phyloP scores from a whole-genome alignment of 148 eudicot species.

The Agrostemma githago region DNA sequence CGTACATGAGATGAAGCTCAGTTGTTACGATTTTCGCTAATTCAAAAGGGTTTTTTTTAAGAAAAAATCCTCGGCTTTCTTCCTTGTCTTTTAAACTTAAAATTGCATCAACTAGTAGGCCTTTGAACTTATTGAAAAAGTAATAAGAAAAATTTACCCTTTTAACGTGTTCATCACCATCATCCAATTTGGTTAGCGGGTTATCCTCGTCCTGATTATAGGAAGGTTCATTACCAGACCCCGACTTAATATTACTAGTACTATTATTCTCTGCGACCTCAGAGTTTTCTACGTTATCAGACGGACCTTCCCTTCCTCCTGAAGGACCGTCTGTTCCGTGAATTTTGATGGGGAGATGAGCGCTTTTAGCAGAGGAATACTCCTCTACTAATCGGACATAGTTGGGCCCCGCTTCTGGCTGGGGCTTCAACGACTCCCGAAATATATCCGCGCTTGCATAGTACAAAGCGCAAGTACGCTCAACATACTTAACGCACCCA shows the following conservation, averaged over 20 bases:
- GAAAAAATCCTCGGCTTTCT: slow-evolving; percentile 25
- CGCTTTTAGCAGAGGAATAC: slow-evolving; percentile 6
- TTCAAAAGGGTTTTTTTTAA: not conserved
- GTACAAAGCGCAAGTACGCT: slow-evolving; percentile 18
- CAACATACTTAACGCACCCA: slow-evolving; percentile 7
- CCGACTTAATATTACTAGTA: not conserved
- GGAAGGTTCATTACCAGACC: not conserved
- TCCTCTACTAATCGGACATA: slow-evolving; percentile 2
- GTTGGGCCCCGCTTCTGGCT: not conserved
- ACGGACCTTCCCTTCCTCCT: not conserved
- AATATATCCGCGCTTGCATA: slow-evolving; percentile 7
- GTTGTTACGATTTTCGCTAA: slow-evolving; percentile 24
- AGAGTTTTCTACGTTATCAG: not conserved
- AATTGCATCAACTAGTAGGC: slow-evolving; percentile 28
- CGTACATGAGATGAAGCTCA: slow-evolving; percentile 38
- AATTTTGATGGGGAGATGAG: slow-evolving; percentile 1
- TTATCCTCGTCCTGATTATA: not conserved
- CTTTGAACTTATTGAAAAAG: slow-evolving; percentile 24
- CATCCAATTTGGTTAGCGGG: not conserved
- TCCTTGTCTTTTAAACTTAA: slow-evolving; percentile 24
- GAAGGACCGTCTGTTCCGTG: not conserved
- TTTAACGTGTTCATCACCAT: not conserved
- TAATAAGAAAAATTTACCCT: slow-evolving; percentile 14
- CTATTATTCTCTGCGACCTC: too few species aligned
- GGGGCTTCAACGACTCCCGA: not conserved